Base-by-base conservation (phyloP, 2,329 filamentous ascomycete genomes). In the Stagonosporopsis cucurbitacearum region DNA sequence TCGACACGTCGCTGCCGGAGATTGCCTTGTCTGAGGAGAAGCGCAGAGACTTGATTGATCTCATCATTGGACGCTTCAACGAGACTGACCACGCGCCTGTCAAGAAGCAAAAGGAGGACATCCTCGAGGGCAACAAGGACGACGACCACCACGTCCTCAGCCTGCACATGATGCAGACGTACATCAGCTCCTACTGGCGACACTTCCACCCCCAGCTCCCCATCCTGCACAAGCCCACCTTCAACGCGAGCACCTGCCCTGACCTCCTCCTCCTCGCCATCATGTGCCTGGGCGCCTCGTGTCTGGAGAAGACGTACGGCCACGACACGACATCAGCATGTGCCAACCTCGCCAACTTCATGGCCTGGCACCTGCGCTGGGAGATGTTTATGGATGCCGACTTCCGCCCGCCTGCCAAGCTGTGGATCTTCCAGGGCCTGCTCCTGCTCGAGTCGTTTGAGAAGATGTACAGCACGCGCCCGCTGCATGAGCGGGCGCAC, bases 391-490 rank as follows among this genome's bases (percentile, higher is more conserved):
- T 93, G 83, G 90, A 97, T 71, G 82, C 85, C 13, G 91, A 93
- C 75, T 97, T 96, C 77, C 84, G 91, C 17, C 93, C 95, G 1
- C 94, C 95, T 0, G 94, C 94, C 8, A 96, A 96, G 76, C 79
- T 99, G 7, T 99, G 94, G 94, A 86, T 96, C 0, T 98, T 98
- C 78, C 95, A 98, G 73, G 88, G 94, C 1, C 79, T 98, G 47
- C 81, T 98, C 4, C 82, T 98, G 5, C 82, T 98, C 12, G 95
- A 99, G 73, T 80, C 96, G 0, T 98, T 96, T 68, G 95, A 99
- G 78, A 99, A 99, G 81, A 95, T 96, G 90, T 98, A 94, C 74
- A 95, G 92, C 35, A 96, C 94, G 0, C 85, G 93, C 61, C 88
- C 91, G 55, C 80, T 98, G 28, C 95, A 99, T 75, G 95, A 99